Evolutionary conservation across 1,139 yeast genomes (phyloP).

Genomic region (Hemisphaericaspora xylofermentans): DNA sequence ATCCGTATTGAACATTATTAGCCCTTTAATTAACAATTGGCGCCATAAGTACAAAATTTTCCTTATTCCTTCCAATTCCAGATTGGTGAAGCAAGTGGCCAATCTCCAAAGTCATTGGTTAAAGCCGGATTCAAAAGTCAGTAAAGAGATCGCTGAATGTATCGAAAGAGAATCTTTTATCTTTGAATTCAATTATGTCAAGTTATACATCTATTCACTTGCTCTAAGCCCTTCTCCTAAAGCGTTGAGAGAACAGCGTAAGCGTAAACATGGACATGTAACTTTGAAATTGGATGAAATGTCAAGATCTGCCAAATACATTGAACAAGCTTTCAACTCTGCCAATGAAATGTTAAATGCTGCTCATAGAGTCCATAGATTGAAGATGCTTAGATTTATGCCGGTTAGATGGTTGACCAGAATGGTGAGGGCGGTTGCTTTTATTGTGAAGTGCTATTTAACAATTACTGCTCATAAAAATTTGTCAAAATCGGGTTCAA

Average conservation of each 20-base stretch:
- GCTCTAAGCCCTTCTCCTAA: conserved; percentile 60
- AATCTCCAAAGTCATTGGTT: conserved; percentile 33
- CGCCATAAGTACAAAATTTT: conserved; percentile 58
- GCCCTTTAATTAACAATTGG: conserved; percentile 82
- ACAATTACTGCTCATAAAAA: conserved; percentile 56
- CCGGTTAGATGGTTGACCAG: conserved; percentile 91
- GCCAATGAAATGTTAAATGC: conserved; percentile 78
- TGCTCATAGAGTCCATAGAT: conserved; percentile 66
- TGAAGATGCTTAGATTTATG: conserved; percentile 68
- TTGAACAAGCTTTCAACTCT: conserved; percentile 78
- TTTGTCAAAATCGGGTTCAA: conserved; percentile 20
- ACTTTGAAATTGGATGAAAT: conserved; percentile 66
- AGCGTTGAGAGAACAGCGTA: conserved; percentile 21
- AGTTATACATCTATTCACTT: conserved; percentile 76
- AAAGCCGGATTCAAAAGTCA: conserved; percentile 37
- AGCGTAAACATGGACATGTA: conserved; percentile 19
- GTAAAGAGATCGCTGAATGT: conserved; percentile 38
- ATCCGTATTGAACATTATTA: conserved; percentile 66
- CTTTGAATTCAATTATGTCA: conserved; percentile 82
- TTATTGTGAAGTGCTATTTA: conserved; percentile 79
- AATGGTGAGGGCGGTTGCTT: conserved; percentile 87
- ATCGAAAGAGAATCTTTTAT: conserved; percentile 71
- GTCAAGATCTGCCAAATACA: conserved; percentile 71
- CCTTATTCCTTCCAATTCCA: conserved; percentile 46
- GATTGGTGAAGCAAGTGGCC: conserved; percentile 23